A percentile compares a stretch with the other conserved stretches of the same genome.
phyloP scores from a whole-genome alignment of 2,329 filamentous ascomycete genomes.

The Tolypocladium ophioglossoides region DNA sequence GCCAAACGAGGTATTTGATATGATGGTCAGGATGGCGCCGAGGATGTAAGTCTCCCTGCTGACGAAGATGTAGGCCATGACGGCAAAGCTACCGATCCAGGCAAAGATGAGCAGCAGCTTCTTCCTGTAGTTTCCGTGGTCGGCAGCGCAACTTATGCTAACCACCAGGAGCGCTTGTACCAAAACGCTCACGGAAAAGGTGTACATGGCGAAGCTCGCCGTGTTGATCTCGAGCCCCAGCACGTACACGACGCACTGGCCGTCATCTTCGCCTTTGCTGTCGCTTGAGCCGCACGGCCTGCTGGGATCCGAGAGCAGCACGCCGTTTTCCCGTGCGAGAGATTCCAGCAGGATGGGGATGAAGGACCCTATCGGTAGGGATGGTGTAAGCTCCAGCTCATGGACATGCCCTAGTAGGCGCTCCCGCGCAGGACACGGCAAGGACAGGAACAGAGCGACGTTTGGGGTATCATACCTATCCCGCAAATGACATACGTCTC shows the following conservation, averaged over 20 bases:
- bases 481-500: conserved; percentile 90
- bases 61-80: conserved; percentile 81
- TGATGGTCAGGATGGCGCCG: conserved; percentile 72
- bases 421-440: background rate
- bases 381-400: background rate
- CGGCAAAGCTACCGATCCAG: conserved; percentile 66
- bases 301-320: conserved; percentile 66
- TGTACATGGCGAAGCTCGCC: conserved; percentile 96
- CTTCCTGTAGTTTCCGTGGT: conserved; percentile 89
- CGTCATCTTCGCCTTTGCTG: conserved; percentile 37
- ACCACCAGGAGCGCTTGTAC: conserved; percentile 86
- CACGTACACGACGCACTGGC: conserved; percentile 74
- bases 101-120: conserved; percentile 78
- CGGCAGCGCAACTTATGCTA: conserved; percentile 90
- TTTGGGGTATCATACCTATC: conserved; percentile 43
- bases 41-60: conserved; percentile 66
- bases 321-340: conserved; percentile 82
- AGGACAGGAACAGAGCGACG: background rate
- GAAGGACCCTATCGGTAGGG: conserved; percentile 58
- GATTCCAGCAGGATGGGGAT: conserved; percentile 94
- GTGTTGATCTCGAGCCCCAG: conserved; percentile 86
- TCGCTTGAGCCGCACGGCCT: conserved; percentile 64
- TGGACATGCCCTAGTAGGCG: background rate
- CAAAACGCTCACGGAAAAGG: conserved; percentile 85
- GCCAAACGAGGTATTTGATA: conserved; percentile 90